A percentile compares a stretch with the other conserved stretches of the same genome.
Conservation (phyloP, 2,329 filamentous ascomycete genomes). For the Atkinsonella texensis region DNA sequence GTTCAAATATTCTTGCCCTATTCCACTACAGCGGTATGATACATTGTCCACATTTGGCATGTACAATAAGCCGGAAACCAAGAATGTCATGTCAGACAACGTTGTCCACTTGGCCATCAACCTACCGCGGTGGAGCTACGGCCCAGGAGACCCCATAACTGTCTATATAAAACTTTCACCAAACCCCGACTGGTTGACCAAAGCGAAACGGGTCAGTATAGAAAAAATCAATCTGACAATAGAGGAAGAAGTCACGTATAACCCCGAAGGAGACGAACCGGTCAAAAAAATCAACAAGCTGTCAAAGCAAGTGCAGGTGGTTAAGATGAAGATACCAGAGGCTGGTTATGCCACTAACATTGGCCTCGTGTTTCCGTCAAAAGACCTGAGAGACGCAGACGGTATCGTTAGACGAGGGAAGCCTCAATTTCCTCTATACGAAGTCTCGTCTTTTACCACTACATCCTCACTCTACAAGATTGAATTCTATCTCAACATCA, state of each 20-base stretch:
- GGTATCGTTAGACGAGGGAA: constrained; percentile 79
- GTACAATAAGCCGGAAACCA: constrained; percentile 93
- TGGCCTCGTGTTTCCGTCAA: constrained; percentile 79
- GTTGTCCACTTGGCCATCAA: constrained; percentile 86
- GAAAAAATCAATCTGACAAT: constrained; percentile 88
- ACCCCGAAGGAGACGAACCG: constrained; percentile 92
- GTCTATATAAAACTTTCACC: constrained; percentile 92
- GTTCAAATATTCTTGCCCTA: constrained; percentile 82
- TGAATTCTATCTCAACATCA: constrained; percentile 90
- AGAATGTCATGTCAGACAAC: constrained; percentile 77
- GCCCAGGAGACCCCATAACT: constrained; percentile 85
- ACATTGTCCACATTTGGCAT: constrained; percentile 97
- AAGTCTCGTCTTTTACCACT: constrained; percentile 84
- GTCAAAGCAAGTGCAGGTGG: constrained; percentile 67
- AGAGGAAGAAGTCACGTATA: constrained; percentile 97
- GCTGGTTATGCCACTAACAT: constrained; percentile 88
- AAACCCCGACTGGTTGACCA: constrained; percentile 81
- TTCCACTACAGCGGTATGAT: constrained; percentile 87
- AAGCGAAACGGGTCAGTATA: constrained; percentile 85
- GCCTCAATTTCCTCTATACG: constrained; percentile 78
- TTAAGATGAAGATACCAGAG: constrained; percentile 79
- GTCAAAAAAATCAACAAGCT: constrained; percentile 81
- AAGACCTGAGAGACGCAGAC: constrained; percentile 75
- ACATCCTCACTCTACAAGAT: constrained; percentile 94
- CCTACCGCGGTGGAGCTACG: constrained; percentile 91